These are phyloP conservation scores for Phymatotrichopsis omnivora DNA, from an alignment of 2,329 filamentous ascomycete genomes.

Conservation along the genomic window DNA sequence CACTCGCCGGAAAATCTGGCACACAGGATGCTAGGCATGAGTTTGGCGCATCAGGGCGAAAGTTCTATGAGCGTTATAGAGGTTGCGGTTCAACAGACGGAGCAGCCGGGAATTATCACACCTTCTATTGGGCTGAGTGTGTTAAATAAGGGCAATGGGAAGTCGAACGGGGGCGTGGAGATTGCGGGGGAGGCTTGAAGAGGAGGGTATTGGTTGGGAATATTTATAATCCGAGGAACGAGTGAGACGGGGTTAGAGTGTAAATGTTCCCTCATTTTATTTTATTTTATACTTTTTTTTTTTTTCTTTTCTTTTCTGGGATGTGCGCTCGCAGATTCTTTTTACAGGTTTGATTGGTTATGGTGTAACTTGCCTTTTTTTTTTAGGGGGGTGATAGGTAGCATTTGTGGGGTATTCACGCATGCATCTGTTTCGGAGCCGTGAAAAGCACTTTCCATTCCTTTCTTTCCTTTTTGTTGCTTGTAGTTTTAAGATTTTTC, in stretches of 20 bases:
- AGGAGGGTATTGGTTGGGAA: background rate
- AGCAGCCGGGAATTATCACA: constrained; percentile 73
- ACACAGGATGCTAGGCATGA: constrained; percentile 57
- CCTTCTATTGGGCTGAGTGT: constrained; percentile 45
- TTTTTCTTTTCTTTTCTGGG: background rate
- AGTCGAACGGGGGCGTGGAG: constrained; percentile 29
- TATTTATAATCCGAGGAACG: background rate
- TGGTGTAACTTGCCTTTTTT: too few species aligned
- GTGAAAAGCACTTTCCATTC: too few species aligned
- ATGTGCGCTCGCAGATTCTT: background rate
- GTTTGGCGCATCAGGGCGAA: constrained; percentile 55
- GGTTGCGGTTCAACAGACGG: constrained; percentile 66
- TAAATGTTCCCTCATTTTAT: background rate
- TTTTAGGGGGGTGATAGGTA: too few species aligned
- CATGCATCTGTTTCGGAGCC: too few species aligned
- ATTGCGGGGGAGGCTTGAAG: constrained; percentile 22
- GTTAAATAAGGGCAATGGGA: constrained; percentile 20
- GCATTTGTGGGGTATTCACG: too few species aligned
- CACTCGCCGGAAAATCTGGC: constrained; percentile 37
- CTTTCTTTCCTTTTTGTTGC: too few species aligned
- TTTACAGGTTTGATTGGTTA: too few species aligned
- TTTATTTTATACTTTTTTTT: background rate
- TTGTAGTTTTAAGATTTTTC: too few species aligned
- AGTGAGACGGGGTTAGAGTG: background rate
- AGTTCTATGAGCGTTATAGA: constrained; percentile 69